These are phyloP conservation scores for Chlamydomonas sp. DNA, from an alignment of 139 green algal species.

Conservation along the genomic window DNA sequence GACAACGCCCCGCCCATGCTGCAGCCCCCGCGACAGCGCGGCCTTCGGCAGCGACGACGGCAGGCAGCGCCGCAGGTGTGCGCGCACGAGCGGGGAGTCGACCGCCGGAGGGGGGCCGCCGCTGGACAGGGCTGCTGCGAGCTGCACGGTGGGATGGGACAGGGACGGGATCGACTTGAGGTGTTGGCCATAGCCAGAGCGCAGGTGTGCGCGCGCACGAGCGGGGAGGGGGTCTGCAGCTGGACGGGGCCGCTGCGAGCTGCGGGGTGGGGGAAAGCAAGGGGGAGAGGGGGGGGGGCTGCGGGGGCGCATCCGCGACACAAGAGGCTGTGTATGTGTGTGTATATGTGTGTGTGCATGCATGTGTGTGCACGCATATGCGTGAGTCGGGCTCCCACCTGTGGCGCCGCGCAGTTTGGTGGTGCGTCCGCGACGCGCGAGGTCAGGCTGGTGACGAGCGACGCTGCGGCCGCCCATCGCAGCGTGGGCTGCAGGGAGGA, in stretches of 20 bases:
- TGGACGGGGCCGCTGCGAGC: no score
- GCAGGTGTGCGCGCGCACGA: no score
- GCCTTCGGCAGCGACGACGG: constrained; percentile 38
- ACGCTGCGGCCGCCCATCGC: constrained; percentile 36
- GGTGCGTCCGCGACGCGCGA: constrained; percentile 1
- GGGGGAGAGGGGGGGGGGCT: no score
- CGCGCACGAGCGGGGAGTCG: constrained; percentile 11
- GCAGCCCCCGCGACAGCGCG: constrained; percentile 53
- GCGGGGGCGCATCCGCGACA: no score
- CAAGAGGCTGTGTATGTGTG: no score
- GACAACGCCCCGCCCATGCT: constrained; percentile 46
- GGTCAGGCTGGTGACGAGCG: constrained; percentile 15
- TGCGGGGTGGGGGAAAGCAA: no score
- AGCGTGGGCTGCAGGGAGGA: neutral
- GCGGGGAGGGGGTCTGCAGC: no score
- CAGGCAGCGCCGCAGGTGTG: constrained; percentile 24
- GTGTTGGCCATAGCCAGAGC: no score
- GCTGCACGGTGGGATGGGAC: no score
- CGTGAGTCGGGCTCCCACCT: neutral
- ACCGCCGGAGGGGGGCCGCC: neutral
- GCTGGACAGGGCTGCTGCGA: no score
- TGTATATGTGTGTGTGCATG: no score
- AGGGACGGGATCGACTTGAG: no score
- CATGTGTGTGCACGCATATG: neutral
- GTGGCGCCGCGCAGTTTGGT: neutral